Conservation (phyloP, 139 green algal species). For the Nannochloris sp. region DNA sequence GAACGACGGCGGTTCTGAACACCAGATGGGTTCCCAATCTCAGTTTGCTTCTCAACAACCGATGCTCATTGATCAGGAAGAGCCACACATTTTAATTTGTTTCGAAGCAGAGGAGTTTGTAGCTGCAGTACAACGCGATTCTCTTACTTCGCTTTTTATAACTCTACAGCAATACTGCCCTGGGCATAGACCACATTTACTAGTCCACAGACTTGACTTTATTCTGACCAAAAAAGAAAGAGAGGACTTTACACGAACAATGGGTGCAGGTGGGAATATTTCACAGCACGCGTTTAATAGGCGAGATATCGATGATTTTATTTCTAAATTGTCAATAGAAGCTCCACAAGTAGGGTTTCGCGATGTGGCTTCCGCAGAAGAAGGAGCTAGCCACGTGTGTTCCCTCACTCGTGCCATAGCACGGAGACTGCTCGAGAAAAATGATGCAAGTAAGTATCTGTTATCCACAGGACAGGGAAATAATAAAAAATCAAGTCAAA, state of each 20-base stretch:
- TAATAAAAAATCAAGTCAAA: background rate
- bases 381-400: conserved; percentile 10
- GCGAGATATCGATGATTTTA: conserved; percentile 9
- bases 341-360: conserved; percentile 1
- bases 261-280: background rate
- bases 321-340: conserved; percentile 8
- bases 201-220: conserved; percentile 7
- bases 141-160: background rate
- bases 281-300: background rate
- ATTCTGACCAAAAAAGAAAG: background rate
- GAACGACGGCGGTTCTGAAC: too few relatives aligned
- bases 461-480: background rate
- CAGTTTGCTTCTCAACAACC: background rate
- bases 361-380: conserved; percentile 4
- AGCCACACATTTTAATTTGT: background rate
- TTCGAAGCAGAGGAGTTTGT: conserved; percentile 27
- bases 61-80: background rate
- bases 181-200: conserved; percentile 1
- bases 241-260: background rate
- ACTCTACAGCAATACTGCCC: conserved; percentile 5
- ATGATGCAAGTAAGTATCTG: conserved; percentile 7
- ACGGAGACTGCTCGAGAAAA: background rate
- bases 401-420: conserved; percentile 19
- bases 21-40: too few relatives aligned
- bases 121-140: conserved; percentile 6